Percentiles rank a stretch among this genome's conserved stretches.
phyloP scores from a whole-genome alignment of 2,329 filamentous ascomycete genomes.

The Dothidotthia symphoricarpi region DNA sequence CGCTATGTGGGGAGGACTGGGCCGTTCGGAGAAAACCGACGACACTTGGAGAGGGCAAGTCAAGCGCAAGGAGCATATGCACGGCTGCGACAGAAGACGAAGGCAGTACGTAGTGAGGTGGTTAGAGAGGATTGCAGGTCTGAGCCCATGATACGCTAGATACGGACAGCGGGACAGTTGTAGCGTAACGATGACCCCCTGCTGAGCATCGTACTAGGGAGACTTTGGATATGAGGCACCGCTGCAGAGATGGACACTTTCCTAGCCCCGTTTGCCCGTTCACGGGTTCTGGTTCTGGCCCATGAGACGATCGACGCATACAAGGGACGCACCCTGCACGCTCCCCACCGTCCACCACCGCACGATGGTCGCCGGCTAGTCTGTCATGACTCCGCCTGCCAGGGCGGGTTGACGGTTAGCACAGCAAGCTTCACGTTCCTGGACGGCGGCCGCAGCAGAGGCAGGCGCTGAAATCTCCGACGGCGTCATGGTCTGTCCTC shows the following conservation, averaged over 20 bases:
- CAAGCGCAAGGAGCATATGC: conserved; percentile 26
- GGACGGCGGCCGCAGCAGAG: conserved; percentile 26
- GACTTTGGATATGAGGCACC: conserved; percentile 23
- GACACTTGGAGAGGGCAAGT: conserved; percentile 23
- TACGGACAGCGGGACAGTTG: conserved; percentile 25
- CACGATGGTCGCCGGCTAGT: conserved; percentile 27
- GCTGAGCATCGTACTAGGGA: conserved; percentile 24
- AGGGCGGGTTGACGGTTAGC: conserved; percentile 14
- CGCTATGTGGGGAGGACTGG: conserved; percentile 25
- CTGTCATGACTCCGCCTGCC: conserved; percentile 20
- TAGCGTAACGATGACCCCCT: conserved; percentile 37
- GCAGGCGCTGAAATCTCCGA: conserved; percentile 21
- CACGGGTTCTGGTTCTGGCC: conserved; percentile 38
- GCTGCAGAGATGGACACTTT: conserved; percentile 32
- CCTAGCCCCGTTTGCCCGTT: conserved; percentile 28
- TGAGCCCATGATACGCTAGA: conserved; percentile 34
- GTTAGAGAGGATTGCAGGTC: conserved; percentile 24
- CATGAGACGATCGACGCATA: conserved; percentile 39
- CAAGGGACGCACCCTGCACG: conserved; percentile 12
- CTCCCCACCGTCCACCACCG: conserved; percentile 23
- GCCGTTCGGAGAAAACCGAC: conserved; percentile 23
- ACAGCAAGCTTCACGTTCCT: conserved; percentile 33
- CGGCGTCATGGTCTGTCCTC: conserved; percentile 9
- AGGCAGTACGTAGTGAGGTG: conserved; percentile 17
- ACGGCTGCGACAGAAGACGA: conserved; percentile 25